Evolutionary conservation across 2,329 filamentous ascomycete genomes (phyloP).

Genomic region (Trichoderma semiorbis): DNA sequence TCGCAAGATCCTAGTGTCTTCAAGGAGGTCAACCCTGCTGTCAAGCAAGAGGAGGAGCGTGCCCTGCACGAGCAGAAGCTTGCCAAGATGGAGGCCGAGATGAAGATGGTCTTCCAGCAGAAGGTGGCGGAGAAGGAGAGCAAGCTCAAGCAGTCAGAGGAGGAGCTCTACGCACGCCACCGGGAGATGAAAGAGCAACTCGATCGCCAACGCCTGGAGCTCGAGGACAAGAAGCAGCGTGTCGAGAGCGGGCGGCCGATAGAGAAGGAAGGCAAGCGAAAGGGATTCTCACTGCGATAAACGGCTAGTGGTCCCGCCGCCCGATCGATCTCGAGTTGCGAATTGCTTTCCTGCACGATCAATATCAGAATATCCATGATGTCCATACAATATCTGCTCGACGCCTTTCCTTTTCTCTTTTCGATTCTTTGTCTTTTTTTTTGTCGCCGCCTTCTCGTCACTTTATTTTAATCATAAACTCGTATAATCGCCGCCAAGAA

Average conservation of each 20-base stretch:
- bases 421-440: constrained; percentile 39
- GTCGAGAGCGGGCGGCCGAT: constrained; percentile 93
- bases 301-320: constrained; percentile 19
- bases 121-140: constrained; percentile 99
- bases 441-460: constrained; percentile 35
- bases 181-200: constrained; percentile 99
- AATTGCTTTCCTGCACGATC: constrained; percentile 42
- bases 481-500: constrained; percentile 37
- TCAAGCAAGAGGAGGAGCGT: constrained; percentile 99
- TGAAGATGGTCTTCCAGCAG: constrained; percentile 99
- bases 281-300: constrained; percentile 98
- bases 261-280: constrained; percentile 97
- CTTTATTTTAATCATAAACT: constrained; percentile 40
- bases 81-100: constrained; percentile 99
- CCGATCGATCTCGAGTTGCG: constrained; percentile 20
- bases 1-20: constrained; percentile 98
- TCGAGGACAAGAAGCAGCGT: constrained; percentile 97
- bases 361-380: constrained; percentile 58
- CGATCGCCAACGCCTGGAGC: constrained; percentile 87
- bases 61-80: constrained; percentile 98
- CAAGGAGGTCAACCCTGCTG: constrained; percentile 99
- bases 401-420: constrained; percentile 46
- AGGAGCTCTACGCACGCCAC: constrained; percentile 96
- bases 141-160: constrained; percentile 98
- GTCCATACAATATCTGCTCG: constrained; percentile 57